phyloP scores from a whole-genome alignment of 371 early-diverging fungal genomes.

The Lichtheimia ornata region DNA sequence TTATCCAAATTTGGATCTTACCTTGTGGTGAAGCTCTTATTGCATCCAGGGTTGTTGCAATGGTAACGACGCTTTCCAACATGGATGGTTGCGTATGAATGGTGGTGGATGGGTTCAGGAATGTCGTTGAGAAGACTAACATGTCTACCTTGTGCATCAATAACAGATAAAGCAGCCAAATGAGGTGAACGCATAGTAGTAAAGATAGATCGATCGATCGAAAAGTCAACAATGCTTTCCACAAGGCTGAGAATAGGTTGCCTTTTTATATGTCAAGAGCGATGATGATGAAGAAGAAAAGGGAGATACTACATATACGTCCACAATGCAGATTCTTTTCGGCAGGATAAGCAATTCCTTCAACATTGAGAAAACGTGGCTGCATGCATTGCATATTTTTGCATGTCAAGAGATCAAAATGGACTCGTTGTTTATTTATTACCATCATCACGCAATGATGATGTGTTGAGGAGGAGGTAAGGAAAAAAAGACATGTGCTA shows the following conservation, averaged over 20 bases:
- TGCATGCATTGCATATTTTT: too few relatives aligned
- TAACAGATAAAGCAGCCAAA: constrained; percentile 22
- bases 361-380: too few relatives aligned
- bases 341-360: not conserved
- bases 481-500: too few relatives aligned
- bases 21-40: constrained; percentile 66
- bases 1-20: constrained; percentile 14
- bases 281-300: too few relatives aligned
- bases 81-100: not conserved
- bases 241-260: too few relatives aligned
- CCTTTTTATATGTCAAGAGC: too few relatives aligned
- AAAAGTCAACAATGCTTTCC: not conserved
- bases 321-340: not conserved
- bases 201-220: not conserved
- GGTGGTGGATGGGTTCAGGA: constrained; percentile 5
- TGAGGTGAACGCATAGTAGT: constrained; percentile 1
- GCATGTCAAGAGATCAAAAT: too few relatives aligned
- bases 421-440: too few relatives aligned
- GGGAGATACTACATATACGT: too few relatives aligned
- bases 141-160: constrained; percentile 43
- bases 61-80: constrained; percentile 47
- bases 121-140: constrained; percentile 41
- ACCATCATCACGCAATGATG: too few relatives aligned
- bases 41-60: constrained; percentile 52
- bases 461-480: too few relatives aligned